Base-by-base conservation (phyloP, 1,284 basidiomycete genomes). In the Fomitopsis pinicola region DNA sequence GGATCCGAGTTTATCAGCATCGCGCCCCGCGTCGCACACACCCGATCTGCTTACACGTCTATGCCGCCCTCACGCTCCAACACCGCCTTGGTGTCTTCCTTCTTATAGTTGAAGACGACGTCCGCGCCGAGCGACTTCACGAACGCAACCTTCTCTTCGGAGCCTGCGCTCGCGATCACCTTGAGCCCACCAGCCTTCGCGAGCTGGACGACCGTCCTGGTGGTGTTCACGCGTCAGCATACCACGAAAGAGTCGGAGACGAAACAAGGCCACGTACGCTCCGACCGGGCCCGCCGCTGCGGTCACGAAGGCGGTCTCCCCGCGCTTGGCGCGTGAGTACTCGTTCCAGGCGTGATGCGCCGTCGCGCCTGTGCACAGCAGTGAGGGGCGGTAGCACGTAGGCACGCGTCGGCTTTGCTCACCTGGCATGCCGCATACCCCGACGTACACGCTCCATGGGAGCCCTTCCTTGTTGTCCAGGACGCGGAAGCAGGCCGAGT, bases 91-190 rank as follows among this genome's bases (percentile, higher is more conserved):
- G 81, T 82, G 48, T 72, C 73, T 14, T 72, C 73, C 0, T 76
- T 82, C 75, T 91, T 92, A 76, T 92, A 92, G 74, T 92, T 89
- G 75, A 92, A 84, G 0, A 80, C 84, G 10, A 84, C 80, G 68
- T 92, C 88, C 8, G 83, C 84, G 0, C 88, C 88, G 48, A 89
- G 72, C 40, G 80, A 71, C 65, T 82, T 82, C 67, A 90, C 78
- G 71, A 82, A 87, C 10, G 76, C 71, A 57, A 87, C 83, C 72
- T 92, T 94, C 54, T 87, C 85, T 6, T 84, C 79, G 0, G 85
- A 84, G 0, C 90, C 90, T 0, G 89, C 88, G 1, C 89, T 88
- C 1, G 82, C 89, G 63, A 92, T 86, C 57, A 92, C 88, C 9
- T 15, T 40, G 12, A 40, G 38, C 38, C 38, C 38, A 15, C 3